These are phyloP conservation scores for Moesziomyces aphidis DNA, from an alignment of 1,284 basidiomycete species.

Conservation along the genomic window DNA sequence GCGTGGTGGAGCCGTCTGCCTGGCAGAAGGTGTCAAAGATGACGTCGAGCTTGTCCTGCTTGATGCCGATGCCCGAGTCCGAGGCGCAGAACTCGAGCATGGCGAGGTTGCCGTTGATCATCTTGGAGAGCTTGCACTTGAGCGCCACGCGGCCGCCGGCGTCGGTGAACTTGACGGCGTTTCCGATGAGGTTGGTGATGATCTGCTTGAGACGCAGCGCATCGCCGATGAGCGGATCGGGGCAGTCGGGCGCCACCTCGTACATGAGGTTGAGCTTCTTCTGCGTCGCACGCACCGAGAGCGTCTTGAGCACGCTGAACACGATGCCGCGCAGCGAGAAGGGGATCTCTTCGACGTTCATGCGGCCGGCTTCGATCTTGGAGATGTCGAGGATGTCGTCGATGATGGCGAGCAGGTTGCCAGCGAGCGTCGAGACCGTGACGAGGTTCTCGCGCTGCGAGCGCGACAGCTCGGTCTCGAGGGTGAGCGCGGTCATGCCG, in stretches of 20 bases:
- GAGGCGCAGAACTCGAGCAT: conserved; percentile 97
- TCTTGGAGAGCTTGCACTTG: conserved; percentile 79
- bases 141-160: conserved; percentile 89
- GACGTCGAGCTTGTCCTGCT: conserved; percentile 96
- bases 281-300: conserved; percentile 97
- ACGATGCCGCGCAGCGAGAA: conserved; percentile 98
- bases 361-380: conserved; percentile 86
- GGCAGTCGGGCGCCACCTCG: conserved; percentile 94
- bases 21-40: conserved; percentile 99
- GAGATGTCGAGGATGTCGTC: conserved; percentile 68
- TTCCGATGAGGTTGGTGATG: conserved; percentile 65
- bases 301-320: conserved; percentile 96
- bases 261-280: conserved; percentile 97
- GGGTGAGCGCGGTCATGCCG: conserved; percentile 97
- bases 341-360: conserved; percentile 99
- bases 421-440: conserved; percentile 93
- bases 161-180: conserved; percentile 78
- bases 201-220: conserved; percentile 77
- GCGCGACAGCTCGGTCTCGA: conserved; percentile 89
- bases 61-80: conserved; percentile 98
- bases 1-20: conserved; percentile 79
- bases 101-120: conserved; percentile 78
- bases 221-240: conserved; percentile 96
- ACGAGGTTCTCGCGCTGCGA: conserved; percentile 94
- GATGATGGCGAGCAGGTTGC: conserved; percentile 94